Conservation (phyloP, 1,284 basidiomycete species). For the Melampsora americana region DNA sequence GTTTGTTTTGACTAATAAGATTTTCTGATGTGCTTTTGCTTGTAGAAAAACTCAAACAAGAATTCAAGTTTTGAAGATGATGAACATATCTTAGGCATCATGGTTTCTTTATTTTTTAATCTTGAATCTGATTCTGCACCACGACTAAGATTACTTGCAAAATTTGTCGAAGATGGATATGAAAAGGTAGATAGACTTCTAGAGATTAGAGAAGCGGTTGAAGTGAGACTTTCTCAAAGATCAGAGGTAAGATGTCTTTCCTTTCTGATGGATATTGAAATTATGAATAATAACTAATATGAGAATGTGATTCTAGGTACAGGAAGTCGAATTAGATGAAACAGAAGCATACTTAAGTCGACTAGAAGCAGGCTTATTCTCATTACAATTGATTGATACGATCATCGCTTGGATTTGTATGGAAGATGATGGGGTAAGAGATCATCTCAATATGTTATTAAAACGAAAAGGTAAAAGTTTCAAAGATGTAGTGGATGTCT, state of each 20-base stretch:
- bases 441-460: conserved; percentile 71
- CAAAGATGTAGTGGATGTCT: conserved; percentile 64
- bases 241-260: conserved; percentile 61
- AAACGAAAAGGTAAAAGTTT: conserved; percentile 67
- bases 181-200: conserved; percentile 89
- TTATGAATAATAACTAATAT: conserved; percentile 6
- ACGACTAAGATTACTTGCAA: conserved; percentile 78
- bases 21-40: not conserved
- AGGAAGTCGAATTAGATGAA: conserved; percentile 66
- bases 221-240: conserved; percentile 64
- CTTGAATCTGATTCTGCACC: conserved; percentile 77
- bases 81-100: conserved; percentile 79
- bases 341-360: conserved; percentile 76
- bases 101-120: conserved; percentile 83
- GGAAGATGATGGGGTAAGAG: conserved; percentile 91
- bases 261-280: conserved; percentile 8
- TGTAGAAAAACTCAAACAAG: conserved; percentile 39
- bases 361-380: conserved; percentile 80
- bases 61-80: conserved; percentile 67
- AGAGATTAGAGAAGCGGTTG: conserved; percentile 74
- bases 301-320: conserved; percentile 53
- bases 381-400: conserved; percentile 85
- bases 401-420: conserved; percentile 90
- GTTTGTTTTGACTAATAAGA: not conserved
- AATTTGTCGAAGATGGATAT: conserved; percentile 87